phyloP scores from a whole-genome alignment of 768 basidiomycete genomes.

The Pleurotus sapidus region DNA sequence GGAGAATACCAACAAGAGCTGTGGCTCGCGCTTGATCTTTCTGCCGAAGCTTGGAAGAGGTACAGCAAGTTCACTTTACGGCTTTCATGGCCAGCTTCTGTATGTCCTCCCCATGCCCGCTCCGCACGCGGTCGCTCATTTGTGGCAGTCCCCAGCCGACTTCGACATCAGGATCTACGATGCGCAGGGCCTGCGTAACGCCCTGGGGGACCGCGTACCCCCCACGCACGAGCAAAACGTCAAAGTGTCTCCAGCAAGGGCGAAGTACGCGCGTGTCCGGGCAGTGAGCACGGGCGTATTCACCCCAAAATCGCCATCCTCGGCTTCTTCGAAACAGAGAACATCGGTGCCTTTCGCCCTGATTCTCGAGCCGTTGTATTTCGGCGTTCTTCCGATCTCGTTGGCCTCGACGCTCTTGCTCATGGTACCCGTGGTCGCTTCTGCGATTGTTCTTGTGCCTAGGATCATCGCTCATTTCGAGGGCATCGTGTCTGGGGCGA shows the following conservation, averaged over 20 bases:
- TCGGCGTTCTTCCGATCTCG: constrained; percentile 58
- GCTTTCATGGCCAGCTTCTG: constrained; percentile 55
- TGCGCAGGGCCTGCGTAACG: constrained; percentile 23
- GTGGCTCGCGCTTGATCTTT: constrained; percentile 47
- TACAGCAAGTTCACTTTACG: constrained; percentile 49
- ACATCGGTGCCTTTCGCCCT: constrained; percentile 46
- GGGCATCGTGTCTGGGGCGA: constrained; percentile 20
- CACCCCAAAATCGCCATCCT: constrained; percentile 27
- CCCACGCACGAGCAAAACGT: background rate
- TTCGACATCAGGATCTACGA: constrained; percentile 38
- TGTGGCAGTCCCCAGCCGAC: constrained; percentile 38
- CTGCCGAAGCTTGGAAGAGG: constrained; percentile 33
- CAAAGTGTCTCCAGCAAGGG: constrained; percentile 15
- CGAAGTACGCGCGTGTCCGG: constrained; percentile 56
- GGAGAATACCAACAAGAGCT: constrained; percentile 37
- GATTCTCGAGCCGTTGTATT: constrained; percentile 54
- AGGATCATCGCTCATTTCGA: constrained; percentile 22
- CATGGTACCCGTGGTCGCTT: constrained; percentile 23
- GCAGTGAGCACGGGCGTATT: constrained; percentile 50
- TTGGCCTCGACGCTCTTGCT: constrained; percentile 34
- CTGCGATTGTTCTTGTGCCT: constrained; percentile 20
- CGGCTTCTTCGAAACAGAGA: constrained; percentile 13
- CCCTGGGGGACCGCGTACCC: background rate
- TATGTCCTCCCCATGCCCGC: constrained; percentile 25
- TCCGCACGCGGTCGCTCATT: constrained; percentile 1